Conservation (phyloP, 345 rosid genomes). For the Dimocarpus longan region DNA sequence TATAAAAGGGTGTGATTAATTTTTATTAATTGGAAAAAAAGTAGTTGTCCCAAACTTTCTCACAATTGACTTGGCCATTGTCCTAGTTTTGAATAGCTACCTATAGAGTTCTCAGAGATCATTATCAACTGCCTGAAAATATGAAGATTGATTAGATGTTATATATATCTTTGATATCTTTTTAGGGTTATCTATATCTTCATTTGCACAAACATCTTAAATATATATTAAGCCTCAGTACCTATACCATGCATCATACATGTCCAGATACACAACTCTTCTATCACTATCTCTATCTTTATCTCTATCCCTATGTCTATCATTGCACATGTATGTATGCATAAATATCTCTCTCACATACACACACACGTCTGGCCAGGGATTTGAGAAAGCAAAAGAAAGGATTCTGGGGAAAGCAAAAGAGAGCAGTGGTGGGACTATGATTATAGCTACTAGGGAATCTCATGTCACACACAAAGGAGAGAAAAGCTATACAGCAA, state of each 20-base stretch:
- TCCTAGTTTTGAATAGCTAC: too few relatives aligned
- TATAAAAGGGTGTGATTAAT: too few relatives aligned
- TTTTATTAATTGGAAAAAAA: too few relatives aligned
- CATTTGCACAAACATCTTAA: not conserved
- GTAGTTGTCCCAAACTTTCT: too few relatives aligned
- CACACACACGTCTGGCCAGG: slow-evolving; percentile 16
- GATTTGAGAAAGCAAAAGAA: slow-evolving; percentile 14
- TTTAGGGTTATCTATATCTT: not conserved
- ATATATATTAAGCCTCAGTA: not conserved
- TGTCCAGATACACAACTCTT: not conserved
- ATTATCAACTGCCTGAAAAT: not conserved
- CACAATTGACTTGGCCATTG: too few relatives aligned
- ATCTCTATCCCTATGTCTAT: not conserved
- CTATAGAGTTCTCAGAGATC: too few relatives aligned
- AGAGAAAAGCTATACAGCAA: not conserved
- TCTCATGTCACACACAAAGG: slow-evolving; percentile 24
- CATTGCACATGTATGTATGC: not conserved
- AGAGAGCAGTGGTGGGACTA: slow-evolving; percentile 22
- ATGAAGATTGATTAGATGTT: not conserved
- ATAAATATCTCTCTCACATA: not conserved
- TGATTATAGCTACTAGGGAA: slow-evolving; percentile 43
- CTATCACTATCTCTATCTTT: not conserved
- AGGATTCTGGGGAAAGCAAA: slow-evolving; percentile 40
- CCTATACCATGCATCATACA: not conserved
- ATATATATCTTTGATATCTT: too few relatives aligned